Percentiles rank a stretch among this genome's conserved stretches.
Conservation (phyloP, 2,329 filamentous ascomycete genomes). For the Nakataea oryzae region DNA sequence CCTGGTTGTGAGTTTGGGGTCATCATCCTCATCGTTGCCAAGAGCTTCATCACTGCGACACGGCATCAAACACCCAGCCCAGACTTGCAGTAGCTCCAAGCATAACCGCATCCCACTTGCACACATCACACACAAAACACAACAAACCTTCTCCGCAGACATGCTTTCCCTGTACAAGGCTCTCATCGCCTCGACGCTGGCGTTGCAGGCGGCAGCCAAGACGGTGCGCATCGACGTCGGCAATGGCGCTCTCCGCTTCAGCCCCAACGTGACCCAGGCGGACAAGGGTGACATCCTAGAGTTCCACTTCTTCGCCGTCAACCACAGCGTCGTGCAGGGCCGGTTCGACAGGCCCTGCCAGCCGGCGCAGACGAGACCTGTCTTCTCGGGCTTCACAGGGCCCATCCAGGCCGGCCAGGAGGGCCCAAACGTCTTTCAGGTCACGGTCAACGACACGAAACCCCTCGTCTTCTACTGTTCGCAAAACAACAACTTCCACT, state of each 20-base stretch:
- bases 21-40: background rate
- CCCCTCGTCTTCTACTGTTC: constrained; percentile 36
- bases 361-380: constrained; percentile 24
- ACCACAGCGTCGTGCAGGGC: constrained; percentile 38
- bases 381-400: constrained; percentile 33
- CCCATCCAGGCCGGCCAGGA: constrained; percentile 19
- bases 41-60: no score
- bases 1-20: background rate
- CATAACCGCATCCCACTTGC: background rate
- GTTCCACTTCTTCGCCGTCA: constrained; percentile 39
- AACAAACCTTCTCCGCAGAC: background rate
- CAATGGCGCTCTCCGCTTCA: constrained; percentile 28
- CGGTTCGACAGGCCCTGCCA: constrained; percentile 36
- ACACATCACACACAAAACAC: background rate
- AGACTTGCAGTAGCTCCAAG: background rate
- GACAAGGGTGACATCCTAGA: constrained; percentile 35
- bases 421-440: constrained; percentile 25
- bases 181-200: constrained; percentile 4
- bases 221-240: constrained; percentile 27
- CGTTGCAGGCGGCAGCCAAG: constrained; percentile 10
- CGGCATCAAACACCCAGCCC: background rate
- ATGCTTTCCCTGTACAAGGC: constrained; percentile 6
- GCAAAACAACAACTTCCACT: constrained; percentile 25
- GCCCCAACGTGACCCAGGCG: constrained; percentile 31
- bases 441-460: constrained; percentile 27